phyloP scores from a whole-genome alignment of 805 yeast species.

The Saccharomycopsis javanensis region DNA sequence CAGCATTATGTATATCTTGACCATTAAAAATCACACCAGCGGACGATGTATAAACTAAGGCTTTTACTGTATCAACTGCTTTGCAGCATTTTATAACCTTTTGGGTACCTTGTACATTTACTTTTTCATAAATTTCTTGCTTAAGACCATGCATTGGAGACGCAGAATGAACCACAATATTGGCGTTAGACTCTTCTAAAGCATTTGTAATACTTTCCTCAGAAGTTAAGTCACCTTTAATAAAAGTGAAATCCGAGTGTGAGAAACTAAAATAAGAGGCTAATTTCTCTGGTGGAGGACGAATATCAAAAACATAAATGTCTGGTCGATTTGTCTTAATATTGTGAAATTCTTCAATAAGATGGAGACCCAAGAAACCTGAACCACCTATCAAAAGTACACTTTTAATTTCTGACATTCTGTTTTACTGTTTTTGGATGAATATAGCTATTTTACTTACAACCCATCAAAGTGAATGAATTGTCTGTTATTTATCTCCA shows the following conservation, averaged over 20 bases:
- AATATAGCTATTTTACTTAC: not conserved
- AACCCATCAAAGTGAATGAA: not conserved
- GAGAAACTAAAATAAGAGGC: constrained; percentile 71
- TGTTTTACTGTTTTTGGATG: not conserved
- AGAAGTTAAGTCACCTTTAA: constrained; percentile 79
- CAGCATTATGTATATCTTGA: constrained; percentile 82
- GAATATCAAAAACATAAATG: constrained; percentile 82
- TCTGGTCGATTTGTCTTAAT: constrained; percentile 49
- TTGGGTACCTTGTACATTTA: constrained; percentile 82
- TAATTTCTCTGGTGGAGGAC: constrained; percentile 69
- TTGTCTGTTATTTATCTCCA: not conserved
- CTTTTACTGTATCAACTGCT: constrained; percentile 35
- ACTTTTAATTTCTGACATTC: constrained; percentile 5
- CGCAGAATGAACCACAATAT: constrained; percentile 87
- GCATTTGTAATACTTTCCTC: constrained; percentile 58
- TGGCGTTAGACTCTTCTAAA: constrained; percentile 46
- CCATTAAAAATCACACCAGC: constrained; percentile 98
- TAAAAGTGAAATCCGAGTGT: constrained; percentile 44
- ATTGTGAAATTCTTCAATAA: constrained; percentile 74
- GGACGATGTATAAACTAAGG: constrained; percentile 88
- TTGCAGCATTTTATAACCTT: constrained; percentile 60
- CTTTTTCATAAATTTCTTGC: constrained; percentile 77
- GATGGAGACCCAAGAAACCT: constrained; percentile 88
- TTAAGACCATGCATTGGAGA: constrained; percentile 89
- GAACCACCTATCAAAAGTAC: constrained; percentile 92